A percentile compares a stretch with the other conserved stretches of the same genome.
phyloP scores from a whole-genome alignment of 228 moss, liverwort and hornwort genomes.

The Sphagnum magellanicum region DNA sequence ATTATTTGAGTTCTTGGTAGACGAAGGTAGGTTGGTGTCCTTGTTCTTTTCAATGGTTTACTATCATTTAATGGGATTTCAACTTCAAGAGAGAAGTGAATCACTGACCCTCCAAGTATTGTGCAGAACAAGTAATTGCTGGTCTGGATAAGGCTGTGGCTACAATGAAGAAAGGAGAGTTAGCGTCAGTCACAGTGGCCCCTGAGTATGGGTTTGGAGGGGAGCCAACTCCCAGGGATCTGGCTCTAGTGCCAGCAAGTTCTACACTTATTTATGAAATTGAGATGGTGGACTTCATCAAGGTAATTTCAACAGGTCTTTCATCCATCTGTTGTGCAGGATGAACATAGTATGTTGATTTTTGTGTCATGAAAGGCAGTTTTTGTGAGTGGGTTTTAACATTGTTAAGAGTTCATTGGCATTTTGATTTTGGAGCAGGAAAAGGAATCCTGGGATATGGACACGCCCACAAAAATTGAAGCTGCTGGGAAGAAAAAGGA shows the following conservation, averaged over 20 bases:
- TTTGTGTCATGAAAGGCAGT: not conserved
- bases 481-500: conserved; percentile 63
- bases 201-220: conserved; percentile 76
- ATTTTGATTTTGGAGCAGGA: conserved; percentile 34
- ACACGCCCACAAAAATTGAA: conserved; percentile 64
- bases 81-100: too few relatives aligned
- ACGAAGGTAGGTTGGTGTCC: conserved; percentile 55
- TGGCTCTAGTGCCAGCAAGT: conserved; percentile 70
- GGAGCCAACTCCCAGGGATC: conserved; percentile 43
- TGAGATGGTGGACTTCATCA: conserved; percentile 68
- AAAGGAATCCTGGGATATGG: conserved; percentile 83
- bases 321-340: not conserved
- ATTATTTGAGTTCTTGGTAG: conserved; percentile 68
- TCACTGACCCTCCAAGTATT: not conserved
- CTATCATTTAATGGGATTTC: too few relatives aligned
- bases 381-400: too few relatives aligned
- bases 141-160: conserved; percentile 74
- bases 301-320: conserved; percentile 29
- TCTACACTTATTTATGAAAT: conserved; percentile 67
- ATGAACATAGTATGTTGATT: not conserved
- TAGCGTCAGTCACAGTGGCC: conserved; percentile 47
- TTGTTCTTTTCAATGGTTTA: not conserved
- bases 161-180: conserved; percentile 87
- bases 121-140: conserved; percentile 66
- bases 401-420: too few relatives aligned